Percentiles rank a stretch among this genome's conserved stretches.
These are phyloP conservation scores for Solanum sitiens DNA, from an alignment of 257 asterid species.

Conservation along the genomic window DNA sequence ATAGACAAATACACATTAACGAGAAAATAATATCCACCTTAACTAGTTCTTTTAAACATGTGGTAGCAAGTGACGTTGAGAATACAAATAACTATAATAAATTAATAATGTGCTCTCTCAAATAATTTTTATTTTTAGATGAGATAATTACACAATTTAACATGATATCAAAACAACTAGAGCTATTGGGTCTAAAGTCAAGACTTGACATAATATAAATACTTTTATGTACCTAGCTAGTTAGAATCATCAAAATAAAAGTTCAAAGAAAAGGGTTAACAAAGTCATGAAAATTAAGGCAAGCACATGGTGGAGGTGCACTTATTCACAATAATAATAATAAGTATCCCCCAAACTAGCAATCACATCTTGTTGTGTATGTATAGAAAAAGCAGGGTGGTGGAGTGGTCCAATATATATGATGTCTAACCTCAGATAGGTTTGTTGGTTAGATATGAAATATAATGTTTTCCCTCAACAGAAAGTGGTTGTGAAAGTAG, in stretches of 20 bases:
- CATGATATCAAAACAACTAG: background rate
- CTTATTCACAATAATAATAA: background rate
- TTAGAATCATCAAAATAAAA: background rate
- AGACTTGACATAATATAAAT: background rate
- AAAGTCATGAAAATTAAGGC: background rate
- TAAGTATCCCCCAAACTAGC: background rate
- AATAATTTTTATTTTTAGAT: no score
- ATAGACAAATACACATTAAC: background rate
- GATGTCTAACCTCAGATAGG: background rate
- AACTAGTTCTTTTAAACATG: background rate
- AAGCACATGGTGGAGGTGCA: conserved; percentile 1
- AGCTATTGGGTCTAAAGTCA: background rate
- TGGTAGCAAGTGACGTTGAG: background rate
- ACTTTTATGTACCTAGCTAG: background rate
- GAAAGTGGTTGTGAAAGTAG: conserved; percentile 30
- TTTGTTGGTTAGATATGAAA: conserved; percentile 40
- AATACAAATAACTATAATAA: no score
- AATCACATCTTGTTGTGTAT: background rate
- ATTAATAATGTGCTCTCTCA: background rate
- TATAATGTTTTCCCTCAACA: background rate
- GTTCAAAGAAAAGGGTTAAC: background rate
- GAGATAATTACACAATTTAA: no score
- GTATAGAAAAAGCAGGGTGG: background rate
- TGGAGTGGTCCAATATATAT: background rate
- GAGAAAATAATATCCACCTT: background rate